Conservation (phyloP, 352 stramenopile species). For the Aphanomyces stellatus region DNA sequence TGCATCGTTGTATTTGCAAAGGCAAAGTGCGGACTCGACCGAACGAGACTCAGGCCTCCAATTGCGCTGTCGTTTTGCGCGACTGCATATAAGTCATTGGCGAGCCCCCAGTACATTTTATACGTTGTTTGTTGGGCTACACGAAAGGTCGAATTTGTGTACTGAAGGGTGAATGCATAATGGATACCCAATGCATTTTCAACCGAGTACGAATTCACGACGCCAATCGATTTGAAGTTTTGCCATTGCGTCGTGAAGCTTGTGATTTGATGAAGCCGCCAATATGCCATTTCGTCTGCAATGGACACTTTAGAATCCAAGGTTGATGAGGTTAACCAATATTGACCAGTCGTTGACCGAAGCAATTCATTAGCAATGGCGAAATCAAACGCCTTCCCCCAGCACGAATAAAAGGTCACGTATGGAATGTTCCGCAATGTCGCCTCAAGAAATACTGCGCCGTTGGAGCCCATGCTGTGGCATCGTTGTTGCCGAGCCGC, state of each 20-base stretch:
- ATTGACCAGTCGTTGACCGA: slow-evolving; percentile 74
- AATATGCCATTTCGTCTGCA: neutral
- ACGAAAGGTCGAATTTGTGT: neutral
- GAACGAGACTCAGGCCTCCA: neutral
- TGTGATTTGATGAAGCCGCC: neutral
- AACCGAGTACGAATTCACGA: neutral
- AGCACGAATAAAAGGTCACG: neutral
- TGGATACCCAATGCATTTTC: neutral
- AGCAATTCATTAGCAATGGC: neutral
- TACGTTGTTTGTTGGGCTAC: neutral
- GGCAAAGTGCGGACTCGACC: slow-evolving; percentile 6
- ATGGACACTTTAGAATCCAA: neutral
- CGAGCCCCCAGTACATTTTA: slow-evolving; percentile 16
- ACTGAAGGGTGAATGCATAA: neutral
- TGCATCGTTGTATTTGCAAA: neutral
- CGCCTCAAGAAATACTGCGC: slow-evolving; percentile 1
- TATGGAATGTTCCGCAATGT: slow-evolving; percentile 8
- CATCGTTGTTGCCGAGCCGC: slow-evolving; percentile 3
- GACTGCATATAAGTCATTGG: neutral
- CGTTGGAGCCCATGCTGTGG: neutral
- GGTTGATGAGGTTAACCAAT: slow-evolving; percentile 55
- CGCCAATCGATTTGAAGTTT: neutral
- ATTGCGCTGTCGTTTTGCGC: neutral
- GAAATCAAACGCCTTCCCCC: neutral
- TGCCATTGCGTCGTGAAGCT: neutral